Percentiles rank a stretch among this genome's conserved stretches.
Evolutionary conservation across 805 yeast genomes (phyloP).

Genomic region (Candida ovalis): DNA sequence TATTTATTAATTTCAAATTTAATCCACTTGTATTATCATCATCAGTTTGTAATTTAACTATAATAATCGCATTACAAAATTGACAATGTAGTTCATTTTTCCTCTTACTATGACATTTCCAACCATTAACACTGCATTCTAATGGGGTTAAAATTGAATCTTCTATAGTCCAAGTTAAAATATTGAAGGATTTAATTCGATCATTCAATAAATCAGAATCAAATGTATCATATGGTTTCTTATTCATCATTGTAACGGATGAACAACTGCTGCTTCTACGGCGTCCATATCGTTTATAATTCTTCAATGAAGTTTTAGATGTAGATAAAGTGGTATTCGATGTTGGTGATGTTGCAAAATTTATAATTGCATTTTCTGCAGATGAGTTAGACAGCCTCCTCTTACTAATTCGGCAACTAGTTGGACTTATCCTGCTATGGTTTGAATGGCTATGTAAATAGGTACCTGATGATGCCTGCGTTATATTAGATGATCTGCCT

Average conservation of each 20-base stretch:
- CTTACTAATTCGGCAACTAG: conserved; percentile 6
- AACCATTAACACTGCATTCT: conserved; percentile 48
- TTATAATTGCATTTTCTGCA: neutral
- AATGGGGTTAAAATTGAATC: conserved; percentile 38
- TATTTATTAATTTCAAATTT: conserved; percentile 10
- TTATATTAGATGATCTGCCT: neutral
- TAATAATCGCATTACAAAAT: conserved; percentile 30
- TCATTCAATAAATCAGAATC: conserved; percentile 31
- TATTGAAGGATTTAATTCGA: conserved; percentile 41
- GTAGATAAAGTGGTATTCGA: neutral
- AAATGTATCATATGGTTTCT: conserved; percentile 18
- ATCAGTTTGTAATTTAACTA: conserved; percentile 24
- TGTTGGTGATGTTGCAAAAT: conserved; percentile 4
- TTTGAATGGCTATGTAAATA: conserved; percentile 1
- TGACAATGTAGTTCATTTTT: conserved; percentile 33
- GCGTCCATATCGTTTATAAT: neutral
- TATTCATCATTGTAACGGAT: neutral
- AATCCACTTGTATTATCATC: conserved; percentile 1
- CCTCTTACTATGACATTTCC: conserved; percentile 40
- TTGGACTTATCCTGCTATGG: conserved; percentile 2
- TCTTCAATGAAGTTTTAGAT: neutral
- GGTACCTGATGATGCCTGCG: neutral
- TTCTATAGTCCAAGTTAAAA: conserved; percentile 44
- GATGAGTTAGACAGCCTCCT: conserved; percentile 21
- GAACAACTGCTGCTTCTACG: conserved; percentile 1